Evolutionary conservation across 805 yeast genomes (phyloP).

Genomic region (Cyberlindnera americana): DNA sequence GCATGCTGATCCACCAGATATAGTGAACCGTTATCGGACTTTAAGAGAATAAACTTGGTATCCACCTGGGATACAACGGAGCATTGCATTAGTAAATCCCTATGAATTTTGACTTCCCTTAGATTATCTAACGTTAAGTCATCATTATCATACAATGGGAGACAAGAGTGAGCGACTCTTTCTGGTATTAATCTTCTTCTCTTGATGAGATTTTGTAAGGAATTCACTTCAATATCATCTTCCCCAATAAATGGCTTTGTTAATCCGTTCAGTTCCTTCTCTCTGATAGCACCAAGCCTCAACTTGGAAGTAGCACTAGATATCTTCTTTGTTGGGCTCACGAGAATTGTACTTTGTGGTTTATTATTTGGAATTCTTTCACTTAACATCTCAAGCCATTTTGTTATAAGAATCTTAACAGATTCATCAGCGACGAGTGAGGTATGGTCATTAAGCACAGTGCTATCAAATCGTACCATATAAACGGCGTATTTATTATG

Average conservation of each 20-base stretch:
- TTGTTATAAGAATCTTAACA: not conserved
- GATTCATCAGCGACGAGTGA: slow-evolving; percentile 27
- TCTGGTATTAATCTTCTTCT: slow-evolving; percentile 8
- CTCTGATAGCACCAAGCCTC: slow-evolving; percentile 13
- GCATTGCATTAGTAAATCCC: slow-evolving; percentile 23
- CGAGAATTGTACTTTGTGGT: no score
- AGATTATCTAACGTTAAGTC: slow-evolving; percentile 9
- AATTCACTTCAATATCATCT: not conserved
- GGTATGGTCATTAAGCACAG: slow-evolving; percentile 27
- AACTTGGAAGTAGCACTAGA: slow-evolving; percentile 5
- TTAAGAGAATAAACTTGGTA: slow-evolving; percentile 56
- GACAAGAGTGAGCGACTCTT: not conserved
- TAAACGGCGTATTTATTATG: slow-evolving; percentile 37
- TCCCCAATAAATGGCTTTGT: no score
- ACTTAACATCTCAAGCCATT: not conserved
- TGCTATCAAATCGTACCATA: slow-evolving; percentile 30
- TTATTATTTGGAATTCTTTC: no score
- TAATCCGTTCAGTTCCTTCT: slow-evolving; percentile 15
- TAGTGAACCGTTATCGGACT: slow-evolving; percentile 22
- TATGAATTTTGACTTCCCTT: slow-evolving; percentile 10
- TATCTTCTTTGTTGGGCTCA: no score
- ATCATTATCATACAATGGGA: not conserved
- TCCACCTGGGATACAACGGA: slow-evolving; percentile 57
- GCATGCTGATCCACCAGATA: slow-evolving; percentile 79
- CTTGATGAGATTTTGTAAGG: slow-evolving; percentile 8